These are phyloP conservation scores for Umbellularia californica DNA, from an alignment of 164 flowering plant genomes.

Conservation along the genomic window DNA sequence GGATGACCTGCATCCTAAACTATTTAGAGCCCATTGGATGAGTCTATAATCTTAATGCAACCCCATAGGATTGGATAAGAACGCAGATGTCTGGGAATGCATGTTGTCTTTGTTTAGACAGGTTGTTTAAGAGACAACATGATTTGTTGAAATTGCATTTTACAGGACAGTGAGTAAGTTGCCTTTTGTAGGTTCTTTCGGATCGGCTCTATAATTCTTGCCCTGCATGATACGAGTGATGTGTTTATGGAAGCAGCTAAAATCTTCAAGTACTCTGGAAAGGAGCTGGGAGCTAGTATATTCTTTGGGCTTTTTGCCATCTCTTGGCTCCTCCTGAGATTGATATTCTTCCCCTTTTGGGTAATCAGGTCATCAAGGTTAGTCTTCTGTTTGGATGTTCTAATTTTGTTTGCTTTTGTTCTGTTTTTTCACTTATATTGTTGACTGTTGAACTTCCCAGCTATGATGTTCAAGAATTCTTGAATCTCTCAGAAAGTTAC, in stretches of 20 bases:
- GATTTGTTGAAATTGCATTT: neutral
- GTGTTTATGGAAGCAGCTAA: conserved; percentile 90
- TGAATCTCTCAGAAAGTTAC: conserved; percentile 41
- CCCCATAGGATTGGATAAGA: neutral
- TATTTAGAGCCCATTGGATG: too few species aligned
- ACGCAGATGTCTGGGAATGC: neutral
- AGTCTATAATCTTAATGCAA: too few species aligned
- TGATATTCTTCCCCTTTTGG: conserved; percentile 83
- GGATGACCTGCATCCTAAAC: too few species aligned
- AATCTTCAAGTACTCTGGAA: conserved; percentile 71
- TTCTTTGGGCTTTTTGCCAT: conserved; percentile 71
- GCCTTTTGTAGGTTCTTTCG: conserved; percentile 61
- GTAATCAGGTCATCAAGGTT: conserved; percentile 69
- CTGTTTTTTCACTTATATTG: neutral
- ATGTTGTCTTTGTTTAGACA: neutral
- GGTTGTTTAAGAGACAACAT: neutral
- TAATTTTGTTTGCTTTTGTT: neutral
- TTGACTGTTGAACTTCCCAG: conserved; percentile 37
- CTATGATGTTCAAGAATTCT: conserved; percentile 26
- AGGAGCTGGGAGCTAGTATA: conserved; percentile 75
- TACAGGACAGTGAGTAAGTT: neutral
- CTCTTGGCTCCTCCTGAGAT: conserved; percentile 78
- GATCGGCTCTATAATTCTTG: conserved; percentile 71
- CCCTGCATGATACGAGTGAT: conserved; percentile 86
- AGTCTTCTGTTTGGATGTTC: conserved; percentile 9